Base-by-base conservation (phyloP, 768 basidiomycete genomes). In the Rhodotorula diobovata region DNA sequence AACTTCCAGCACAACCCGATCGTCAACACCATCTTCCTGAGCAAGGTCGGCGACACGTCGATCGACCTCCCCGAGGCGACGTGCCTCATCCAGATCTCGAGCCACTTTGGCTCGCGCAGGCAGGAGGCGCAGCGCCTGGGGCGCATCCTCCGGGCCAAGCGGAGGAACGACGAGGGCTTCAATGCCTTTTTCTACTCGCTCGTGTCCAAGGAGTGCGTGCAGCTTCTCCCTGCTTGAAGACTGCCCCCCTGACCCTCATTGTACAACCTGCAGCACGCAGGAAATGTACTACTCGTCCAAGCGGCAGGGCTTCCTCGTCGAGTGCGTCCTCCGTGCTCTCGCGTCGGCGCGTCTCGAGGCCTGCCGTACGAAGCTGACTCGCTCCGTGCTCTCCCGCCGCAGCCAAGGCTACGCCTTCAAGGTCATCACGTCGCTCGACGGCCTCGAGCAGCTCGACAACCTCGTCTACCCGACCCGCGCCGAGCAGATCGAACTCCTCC, bases 221-320 rank as follows among this genome's bases (percentile, higher is more conserved):
- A 25, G 16, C 45, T 21, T n/a, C 16, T 50, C 32, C 20, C 34
- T 50, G 20, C 21, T 10, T 45, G 8, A 45, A 46, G 45, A 6
- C 9, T 41, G 15, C 39, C 39, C 21, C 28, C 25, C 14, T 39
- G 39, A 45, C 37, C 9, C 0, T 23, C 25, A 6, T 1, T n/a
- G 2, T 12, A 14, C 50, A n/a, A n/a, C 12, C 25, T 50, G 8
- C 66, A 74, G 97, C 82, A 99, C 95, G 9, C 93, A 96, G 78
- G 96, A 98, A 82, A 98, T 98, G 93, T 99, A 89, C 81, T 99
- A 97, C 84, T 94, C 91, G 80, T 95, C 96, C 7, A 99, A 99
- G 82, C 88, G 96, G 25, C 96, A 98, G 79, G 93, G 97, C 78
- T 99, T 99, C 82, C 83, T 99, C 76, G 95, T 99, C 78, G 96